A percentile compares a stretch with the other conserved stretches of the same genome.
Evolutionary conservation across 2,329 filamentous ascomycete species (phyloP).

Genomic region (Rhynchosporium secalis): DNA sequence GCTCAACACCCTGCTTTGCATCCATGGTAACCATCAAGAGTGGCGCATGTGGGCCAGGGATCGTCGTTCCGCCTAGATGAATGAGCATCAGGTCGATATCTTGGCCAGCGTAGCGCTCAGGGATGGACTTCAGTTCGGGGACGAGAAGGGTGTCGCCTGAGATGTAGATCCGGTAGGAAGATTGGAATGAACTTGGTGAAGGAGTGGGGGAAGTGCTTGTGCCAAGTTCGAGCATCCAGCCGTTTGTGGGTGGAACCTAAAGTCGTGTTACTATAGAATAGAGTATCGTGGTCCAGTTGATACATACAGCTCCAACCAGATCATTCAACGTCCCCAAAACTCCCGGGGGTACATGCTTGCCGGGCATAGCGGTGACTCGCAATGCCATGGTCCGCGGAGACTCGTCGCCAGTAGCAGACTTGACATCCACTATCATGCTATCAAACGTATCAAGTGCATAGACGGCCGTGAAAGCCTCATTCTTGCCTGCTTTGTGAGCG

Average conservation of each 20-base stretch:
- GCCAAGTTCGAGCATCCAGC: constrained; percentile 66
- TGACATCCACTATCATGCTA: constrained; percentile 48
- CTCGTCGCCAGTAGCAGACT: constrained; percentile 16
- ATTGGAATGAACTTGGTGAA: constrained; percentile 39
- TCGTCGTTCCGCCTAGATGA: constrained; percentile 65
- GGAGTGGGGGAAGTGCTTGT: constrained; percentile 38
- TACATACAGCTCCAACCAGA: constrained; percentile 41
- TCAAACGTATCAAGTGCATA: constrained; percentile 58
- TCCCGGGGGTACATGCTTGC: constrained; percentile 57
- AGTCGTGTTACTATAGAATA: background rate
- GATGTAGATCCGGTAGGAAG: constrained; percentile 63
- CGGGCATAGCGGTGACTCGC: constrained; percentile 63
- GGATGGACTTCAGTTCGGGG: constrained; percentile 62
- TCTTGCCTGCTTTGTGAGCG: constrained; percentile 42
- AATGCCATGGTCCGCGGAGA: constrained; percentile 44
- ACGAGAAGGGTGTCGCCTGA: constrained; percentile 65
- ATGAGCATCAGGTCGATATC: constrained; percentile 66
- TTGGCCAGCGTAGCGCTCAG: constrained; percentile 52
- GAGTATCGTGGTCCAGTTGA: constrained; percentile 42
- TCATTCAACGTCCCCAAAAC: constrained; percentile 30
- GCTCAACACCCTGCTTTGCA: constrained; percentile 58
- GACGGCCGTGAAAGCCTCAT: constrained; percentile 55
- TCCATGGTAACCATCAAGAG: constrained; percentile 71
- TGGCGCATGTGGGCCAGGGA: constrained; percentile 58
- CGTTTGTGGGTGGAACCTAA: constrained; percentile 61